Base-by-base conservation (phyloP, 2,329 filamentous ascomycete genomes). In the Penicillium brasilianum region DNA sequence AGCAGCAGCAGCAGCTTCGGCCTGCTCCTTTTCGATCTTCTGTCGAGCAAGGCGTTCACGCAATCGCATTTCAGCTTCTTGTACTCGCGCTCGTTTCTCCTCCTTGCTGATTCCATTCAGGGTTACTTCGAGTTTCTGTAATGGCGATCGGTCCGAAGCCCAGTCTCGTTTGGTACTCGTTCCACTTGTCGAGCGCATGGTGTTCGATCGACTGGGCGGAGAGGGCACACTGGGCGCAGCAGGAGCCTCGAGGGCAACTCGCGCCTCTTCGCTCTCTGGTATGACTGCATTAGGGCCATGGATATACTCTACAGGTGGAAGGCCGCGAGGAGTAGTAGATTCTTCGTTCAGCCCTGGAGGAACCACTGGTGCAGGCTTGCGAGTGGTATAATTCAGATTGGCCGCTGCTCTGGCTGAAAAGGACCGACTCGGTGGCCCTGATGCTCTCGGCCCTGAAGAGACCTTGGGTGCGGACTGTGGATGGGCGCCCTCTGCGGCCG, bases 71-170 rank as follows among this genome's bases (percentile, higher is more conserved):
- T 97, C 94, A 6, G 92, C 92, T 70, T 94, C 90, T 73, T 93
- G 86, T 4, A 94, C 87, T 50, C 92, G 86, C 9, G 93, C 92
- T 66, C 94, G 86, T 77, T 96, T 96, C 78, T 97, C 93, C 78
- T 97, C 93, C 76, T 97, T 98, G 76, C 91, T 97, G 77, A 97
- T 94, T 78, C 91, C 93, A 76, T 90, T 90, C 72, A 98, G 85
- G 71, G 92, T 95, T 72, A 91, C 87, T 81, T 99, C 94, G 68
- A 99, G 86, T 81, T 90, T 95, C 77, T 99, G 94, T 55, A 99
- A 84, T 55, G 96, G 95, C 65, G 94, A 98, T 71, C 91, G 88
- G 74, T 96, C 90, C 59, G 89, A 85, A 71, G 94, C 91, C 78
- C 91, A 87, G 58, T 83, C 81, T 61, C 75, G 71, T 64, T 76